phyloP scores from a whole-genome alignment of 2,329 filamentous ascomycete genomes.

The Thielaviopsis euricoi region DNA sequence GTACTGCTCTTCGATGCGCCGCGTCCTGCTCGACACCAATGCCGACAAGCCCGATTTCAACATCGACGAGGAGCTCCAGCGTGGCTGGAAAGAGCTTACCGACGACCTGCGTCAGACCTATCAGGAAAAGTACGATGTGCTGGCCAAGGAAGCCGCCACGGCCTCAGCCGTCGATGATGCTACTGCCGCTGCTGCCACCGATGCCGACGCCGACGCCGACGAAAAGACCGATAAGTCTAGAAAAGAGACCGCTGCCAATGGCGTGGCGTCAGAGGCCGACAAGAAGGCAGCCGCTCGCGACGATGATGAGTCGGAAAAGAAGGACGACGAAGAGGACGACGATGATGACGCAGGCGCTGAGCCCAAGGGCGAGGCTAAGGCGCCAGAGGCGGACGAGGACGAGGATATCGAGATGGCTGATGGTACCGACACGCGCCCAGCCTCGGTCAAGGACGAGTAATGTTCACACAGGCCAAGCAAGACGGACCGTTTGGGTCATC shows the following conservation, averaged over 20 bases:
- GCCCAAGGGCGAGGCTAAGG: conserved; percentile 6
- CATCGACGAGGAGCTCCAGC: conserved; percentile 38
- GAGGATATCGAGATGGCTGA: conserved; percentile 7
- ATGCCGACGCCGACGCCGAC: conserved; percentile 1
- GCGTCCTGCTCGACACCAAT: conserved; percentile 28
- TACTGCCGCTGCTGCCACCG: conserved; percentile 2
- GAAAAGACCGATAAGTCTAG: conserved; percentile 8
- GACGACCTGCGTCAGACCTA: conserved; percentile 33
- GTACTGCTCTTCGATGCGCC: conserved; percentile 34
- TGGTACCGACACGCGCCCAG: conserved; percentile 3
- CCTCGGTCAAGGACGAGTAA: conserved; percentile 7
- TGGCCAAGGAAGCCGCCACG: conserved; percentile 21
- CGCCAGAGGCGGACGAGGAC: conserved; percentile 7
- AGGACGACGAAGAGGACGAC: background rate
- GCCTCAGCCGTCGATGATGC: too few species aligned
- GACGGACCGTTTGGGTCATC: too few species aligned
- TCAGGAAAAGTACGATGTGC: conserved; percentile 25
- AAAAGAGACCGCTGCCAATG: conserved; percentile 17
- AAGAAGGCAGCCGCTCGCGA: conserved; percentile 8
- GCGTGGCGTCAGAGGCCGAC: conserved; percentile 15
- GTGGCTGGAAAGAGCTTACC: conserved; percentile 36
- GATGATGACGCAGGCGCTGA: conserved; percentile 2
- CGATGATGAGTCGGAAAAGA: conserved; percentile 3
- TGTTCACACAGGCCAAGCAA: background rate
- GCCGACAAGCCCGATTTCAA: conserved; percentile 21